Conservation (phyloP, 768 basidiomycete genomes). For the Lentinus brumalis region DNA sequence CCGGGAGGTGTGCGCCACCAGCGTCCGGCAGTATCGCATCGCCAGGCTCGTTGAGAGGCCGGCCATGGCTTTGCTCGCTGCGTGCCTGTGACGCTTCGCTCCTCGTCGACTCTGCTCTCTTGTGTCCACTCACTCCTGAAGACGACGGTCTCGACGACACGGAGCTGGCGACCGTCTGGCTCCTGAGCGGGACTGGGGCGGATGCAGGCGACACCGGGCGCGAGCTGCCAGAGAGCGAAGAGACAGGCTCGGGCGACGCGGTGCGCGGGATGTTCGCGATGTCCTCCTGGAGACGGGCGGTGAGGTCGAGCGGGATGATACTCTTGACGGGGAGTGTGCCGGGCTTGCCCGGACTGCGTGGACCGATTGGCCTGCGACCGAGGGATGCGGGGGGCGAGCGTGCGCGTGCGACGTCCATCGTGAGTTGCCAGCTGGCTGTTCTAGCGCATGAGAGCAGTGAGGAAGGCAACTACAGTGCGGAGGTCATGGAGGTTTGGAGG, state of each 20-base stretch:
- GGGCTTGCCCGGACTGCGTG: slow-evolving; percentile 22
- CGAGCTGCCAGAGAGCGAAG: slow-evolving; percentile 5
- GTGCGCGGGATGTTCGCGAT: not conserved
- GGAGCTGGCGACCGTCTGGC: not conserved
- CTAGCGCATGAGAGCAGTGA: slow-evolving; percentile 5
- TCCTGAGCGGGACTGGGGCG: not conserved
- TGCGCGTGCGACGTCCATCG: slow-evolving; percentile 19
- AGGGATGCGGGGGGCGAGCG: slow-evolving; percentile 20
- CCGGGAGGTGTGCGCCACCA: not conserved
- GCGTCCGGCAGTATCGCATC: not conserved
- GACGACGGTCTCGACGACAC: not conserved
- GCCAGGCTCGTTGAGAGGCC: not conserved
- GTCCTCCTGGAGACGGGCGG: slow-evolving; percentile 19
- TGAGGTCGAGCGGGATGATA: slow-evolving; percentile 23
- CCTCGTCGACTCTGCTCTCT: not conserved
- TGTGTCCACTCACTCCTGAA: not conserved
- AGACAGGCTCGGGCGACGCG: slow-evolving; percentile 7
- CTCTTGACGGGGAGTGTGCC: slow-evolving; percentile 15
- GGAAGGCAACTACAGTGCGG: not conserved
- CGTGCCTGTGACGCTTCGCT: not conserved
- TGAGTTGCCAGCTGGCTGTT: not conserved
- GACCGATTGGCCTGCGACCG: slow-evolving; percentile 21
- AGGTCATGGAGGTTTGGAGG: slow-evolving; percentile 8
- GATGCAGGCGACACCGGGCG: slow-evolving; percentile 9
- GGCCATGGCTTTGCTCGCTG: not conserved